Base-by-base conservation (phyloP, 495 filamentous ascomycete species). In the Aspergillus ellipticus region DNA sequence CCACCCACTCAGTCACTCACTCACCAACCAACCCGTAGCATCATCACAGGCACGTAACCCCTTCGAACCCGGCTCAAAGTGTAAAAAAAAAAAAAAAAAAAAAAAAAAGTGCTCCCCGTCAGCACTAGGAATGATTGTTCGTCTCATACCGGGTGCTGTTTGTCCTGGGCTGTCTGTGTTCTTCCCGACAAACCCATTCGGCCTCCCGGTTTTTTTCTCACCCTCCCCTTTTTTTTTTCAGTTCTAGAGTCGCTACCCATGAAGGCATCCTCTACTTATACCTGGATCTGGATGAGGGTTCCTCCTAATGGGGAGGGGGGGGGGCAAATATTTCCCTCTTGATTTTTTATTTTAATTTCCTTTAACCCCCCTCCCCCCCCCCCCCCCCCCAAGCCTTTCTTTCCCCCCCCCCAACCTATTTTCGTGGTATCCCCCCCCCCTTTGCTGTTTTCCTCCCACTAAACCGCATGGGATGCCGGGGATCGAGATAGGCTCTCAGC, bases 401-500 rank as follows among this genome's bases (percentile, higher is more conserved):
- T 9, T 41, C n/a, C 31, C 21, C 42, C 21, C 28, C 49, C 21
- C 7, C 22, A 52, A 19, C 41, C 35, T n/a, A n/a, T n/a, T n/a
- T n/a, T n/a, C n/a, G n/a, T n/a, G n/a, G n/a, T n/a, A n/a, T n/a
- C n/a, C n/a, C n/a, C n/a, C n/a, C n/a, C n/a, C n/a, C n/a, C n/a
- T n/a, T n/a, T n/a, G n/a, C n/a, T n/a, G n/a, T n/a, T n/a, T n/a
- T n/a, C n/a, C n/a, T n/a, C n/a, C 20, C 43, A 47, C 43, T 47
- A 47, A 24, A 13, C 43, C 20, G 8, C 6, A 47, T 21, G 22
- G 10, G n/a, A 24, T 47, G 17, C 20, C 43, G 43, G 43, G 22
- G 45, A 48, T 48, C 45, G 45, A 48, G 52, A 55, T 55, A 39
- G 49, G 16, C 48, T 55, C 41, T 55, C 42, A 55, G 53, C 53